Percentiles rank a stretch among this genome's conserved stretches.
These are phyloP conservation scores for Zopfia rhizophila DNA, from an alignment of 2,329 filamentous ascomycete genomes.

Conservation along the genomic window DNA sequence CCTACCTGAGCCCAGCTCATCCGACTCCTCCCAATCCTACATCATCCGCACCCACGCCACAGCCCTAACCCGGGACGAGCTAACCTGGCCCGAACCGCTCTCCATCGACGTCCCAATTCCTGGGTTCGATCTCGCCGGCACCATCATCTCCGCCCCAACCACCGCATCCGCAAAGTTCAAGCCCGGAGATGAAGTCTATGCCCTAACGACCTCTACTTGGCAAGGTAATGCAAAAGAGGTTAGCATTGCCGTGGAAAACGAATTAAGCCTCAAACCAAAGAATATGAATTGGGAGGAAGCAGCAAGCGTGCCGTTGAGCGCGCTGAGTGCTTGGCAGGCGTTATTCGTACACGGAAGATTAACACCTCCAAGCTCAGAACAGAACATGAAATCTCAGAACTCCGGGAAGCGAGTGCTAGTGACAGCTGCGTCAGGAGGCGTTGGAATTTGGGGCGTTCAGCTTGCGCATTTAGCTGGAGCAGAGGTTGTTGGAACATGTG, in stretches of 20 bases:
- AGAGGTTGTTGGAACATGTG: slow-evolving; percentile 54
- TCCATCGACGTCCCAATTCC: slow-evolving; percentile 45
- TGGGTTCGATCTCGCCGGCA: slow-evolving; percentile 56
- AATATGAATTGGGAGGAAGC: slow-evolving; percentile 50
- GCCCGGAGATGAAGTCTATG: slow-evolving; percentile 43
- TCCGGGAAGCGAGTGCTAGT: slow-evolving; percentile 53
- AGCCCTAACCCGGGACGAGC: slow-evolving; percentile 55
- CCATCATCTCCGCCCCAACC: slow-evolving; percentile 50
- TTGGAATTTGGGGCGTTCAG: slow-evolving; percentile 59
- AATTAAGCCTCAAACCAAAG: slow-evolving; percentile 51
- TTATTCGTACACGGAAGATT: slow-evolving; percentile 41
- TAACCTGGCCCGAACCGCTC: slow-evolving; percentile 54
- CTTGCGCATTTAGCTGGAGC: slow-evolving; percentile 51
- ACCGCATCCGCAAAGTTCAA: slow-evolving; percentile 45
- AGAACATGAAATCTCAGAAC: slow-evolving; percentile 11
- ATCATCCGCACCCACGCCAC: slow-evolving; percentile 54
- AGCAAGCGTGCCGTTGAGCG: slow-evolving; percentile 53
- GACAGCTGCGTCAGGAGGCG: slow-evolving; percentile 57
- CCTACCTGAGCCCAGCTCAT: slow-evolving; percentile 36
- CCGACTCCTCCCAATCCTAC: slow-evolving; percentile 31
- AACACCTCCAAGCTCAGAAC: background rate
- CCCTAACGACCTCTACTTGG: slow-evolving; percentile 39
- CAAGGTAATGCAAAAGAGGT: slow-evolving; percentile 54
- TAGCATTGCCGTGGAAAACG: slow-evolving; percentile 44
- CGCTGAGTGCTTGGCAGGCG: slow-evolving; percentile 57